These are phyloP conservation scores for Aspergillus udagawae DNA, from an alignment of 2,329 filamentous ascomycete species.

Conservation along the genomic window DNA sequence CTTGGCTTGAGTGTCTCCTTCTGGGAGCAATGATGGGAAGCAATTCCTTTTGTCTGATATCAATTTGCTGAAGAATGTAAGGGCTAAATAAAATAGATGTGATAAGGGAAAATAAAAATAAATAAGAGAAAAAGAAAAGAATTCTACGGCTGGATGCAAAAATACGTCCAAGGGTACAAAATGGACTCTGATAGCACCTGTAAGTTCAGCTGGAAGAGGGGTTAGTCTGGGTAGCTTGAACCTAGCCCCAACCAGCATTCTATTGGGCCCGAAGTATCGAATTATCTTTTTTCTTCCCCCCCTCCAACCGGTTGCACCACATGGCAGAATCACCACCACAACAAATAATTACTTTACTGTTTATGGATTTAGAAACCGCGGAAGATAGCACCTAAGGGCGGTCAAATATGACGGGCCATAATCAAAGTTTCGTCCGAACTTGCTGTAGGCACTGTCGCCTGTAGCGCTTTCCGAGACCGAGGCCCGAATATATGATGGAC, in stretches of 20 bases:
- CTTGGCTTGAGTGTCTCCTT: neutral
- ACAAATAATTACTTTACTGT: neutral
- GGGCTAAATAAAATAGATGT: neutral
- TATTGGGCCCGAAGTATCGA: neutral
- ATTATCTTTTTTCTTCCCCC: neutral
- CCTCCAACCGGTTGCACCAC: conserved; percentile 5
- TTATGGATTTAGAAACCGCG: neutral
- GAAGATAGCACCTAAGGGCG: neutral
- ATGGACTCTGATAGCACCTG: neutral
- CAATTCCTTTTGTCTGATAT: neutral
- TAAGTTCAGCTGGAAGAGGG: neutral
- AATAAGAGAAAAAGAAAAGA: neutral
- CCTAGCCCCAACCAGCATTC: neutral
- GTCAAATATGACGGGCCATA: neutral
- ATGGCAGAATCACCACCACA: conserved; percentile 11
- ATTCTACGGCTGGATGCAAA: neutral
- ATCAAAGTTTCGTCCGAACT: neutral
- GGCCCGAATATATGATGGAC: neutral
- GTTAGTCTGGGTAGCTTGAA: neutral
- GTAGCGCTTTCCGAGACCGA: neutral
- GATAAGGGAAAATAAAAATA: neutral
- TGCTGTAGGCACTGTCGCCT: neutral
- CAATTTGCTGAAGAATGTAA: neutral
- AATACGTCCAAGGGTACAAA: neutral
- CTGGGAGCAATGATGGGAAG: neutral